A percentile compares a stretch with the other conserved stretches of the same genome.
These are phyloP conservation scores for Plectosphaerella cucumerina DNA, from an alignment of 2,329 filamentous ascomycete genomes.

Conservation along the genomic window DNA sequence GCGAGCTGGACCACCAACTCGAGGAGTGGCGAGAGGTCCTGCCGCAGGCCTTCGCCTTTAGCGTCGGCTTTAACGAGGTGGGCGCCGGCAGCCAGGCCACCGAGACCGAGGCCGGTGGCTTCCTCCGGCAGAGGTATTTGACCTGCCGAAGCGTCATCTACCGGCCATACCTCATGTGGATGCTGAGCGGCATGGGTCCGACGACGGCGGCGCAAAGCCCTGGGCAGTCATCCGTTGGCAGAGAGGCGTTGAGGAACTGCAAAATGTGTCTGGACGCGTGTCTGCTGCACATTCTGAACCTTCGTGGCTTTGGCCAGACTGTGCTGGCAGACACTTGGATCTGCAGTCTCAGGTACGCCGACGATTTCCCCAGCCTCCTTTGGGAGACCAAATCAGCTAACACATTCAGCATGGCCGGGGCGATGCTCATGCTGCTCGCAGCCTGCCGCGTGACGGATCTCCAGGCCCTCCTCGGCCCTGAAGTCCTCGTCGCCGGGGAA, in stretches of 20 bases:
- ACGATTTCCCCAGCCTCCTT: not conserved
- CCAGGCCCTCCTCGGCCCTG: conserved; percentile 29
- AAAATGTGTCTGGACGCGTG: conserved; percentile 43
- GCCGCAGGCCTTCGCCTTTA: conserved; percentile 36
- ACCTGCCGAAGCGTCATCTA: conserved; percentile 50
- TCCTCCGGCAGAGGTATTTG: conserved; percentile 45
- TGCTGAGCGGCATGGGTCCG: conserved; percentile 32
- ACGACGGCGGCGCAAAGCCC: not conserved
- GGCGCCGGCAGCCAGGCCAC: conserved; percentile 17
- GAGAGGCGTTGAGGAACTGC: conserved; percentile 34
- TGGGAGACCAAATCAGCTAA: not conserved
- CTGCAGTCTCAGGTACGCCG: conserved; percentile 44
- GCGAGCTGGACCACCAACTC: conserved; percentile 43
- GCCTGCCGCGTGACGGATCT: conserved; percentile 35
- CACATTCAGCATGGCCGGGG: conserved; percentile 37
- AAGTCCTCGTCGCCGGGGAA: conserved; percentile 32
- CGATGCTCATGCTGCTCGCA: conserved; percentile 44
- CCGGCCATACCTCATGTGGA: conserved; percentile 46
- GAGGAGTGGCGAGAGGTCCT: conserved; percentile 45
- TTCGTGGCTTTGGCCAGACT: conserved; percentile 43
- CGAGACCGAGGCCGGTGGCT: conserved; percentile 38
- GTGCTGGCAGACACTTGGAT: conserved; percentile 52
- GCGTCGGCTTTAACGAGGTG: conserved; percentile 20
- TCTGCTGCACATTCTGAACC: conserved; percentile 42
- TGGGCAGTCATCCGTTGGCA: conserved; percentile 18